phyloP scores from a whole-genome alignment of 257 asterid species.

The Solanum pinnatisectum region DNA sequence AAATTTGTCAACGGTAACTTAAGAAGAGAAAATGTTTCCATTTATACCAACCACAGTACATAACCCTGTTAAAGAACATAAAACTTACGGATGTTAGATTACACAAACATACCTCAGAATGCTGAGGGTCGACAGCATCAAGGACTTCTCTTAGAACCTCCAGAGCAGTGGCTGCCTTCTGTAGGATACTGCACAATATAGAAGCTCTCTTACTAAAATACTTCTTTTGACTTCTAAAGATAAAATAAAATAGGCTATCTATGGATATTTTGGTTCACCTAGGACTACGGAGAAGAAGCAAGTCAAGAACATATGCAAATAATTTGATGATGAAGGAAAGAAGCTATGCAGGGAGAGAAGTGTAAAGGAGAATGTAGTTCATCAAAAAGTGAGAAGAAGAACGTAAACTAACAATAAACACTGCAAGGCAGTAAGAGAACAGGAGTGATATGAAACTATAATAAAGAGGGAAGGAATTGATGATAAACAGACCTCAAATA shows the following conservation, averaged over 20 bases:
- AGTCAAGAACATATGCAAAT: neutral
- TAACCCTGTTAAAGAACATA: neutral
- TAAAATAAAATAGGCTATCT: neutral
- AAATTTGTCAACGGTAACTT: neutral
- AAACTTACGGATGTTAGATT: neutral
- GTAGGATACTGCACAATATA: conserved; percentile 47
- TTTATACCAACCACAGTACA: neutral
- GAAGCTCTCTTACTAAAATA: neutral
- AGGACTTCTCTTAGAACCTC: conserved; percentile 93
- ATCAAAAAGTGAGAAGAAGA: neutral
- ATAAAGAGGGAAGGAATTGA: neutral
- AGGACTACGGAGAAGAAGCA: neutral
- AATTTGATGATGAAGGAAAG: neutral
- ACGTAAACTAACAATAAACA: neutral
- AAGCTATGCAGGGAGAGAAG: neutral
- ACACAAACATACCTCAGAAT: conserved; percentile 52
- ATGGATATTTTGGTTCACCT: neutral
- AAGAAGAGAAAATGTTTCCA: neutral
- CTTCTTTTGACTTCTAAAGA: neutral
- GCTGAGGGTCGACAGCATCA: conserved; percentile 54
- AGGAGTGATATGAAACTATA: neutral
- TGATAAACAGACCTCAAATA: neutral
- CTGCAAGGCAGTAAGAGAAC: neutral
- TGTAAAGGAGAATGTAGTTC: neutral
- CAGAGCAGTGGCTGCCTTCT: conserved; percentile 79